Evolutionary conservation across 2,329 filamentous ascomycete species (phyloP).

Genomic region (Penicillium psychrosexuale): DNA sequence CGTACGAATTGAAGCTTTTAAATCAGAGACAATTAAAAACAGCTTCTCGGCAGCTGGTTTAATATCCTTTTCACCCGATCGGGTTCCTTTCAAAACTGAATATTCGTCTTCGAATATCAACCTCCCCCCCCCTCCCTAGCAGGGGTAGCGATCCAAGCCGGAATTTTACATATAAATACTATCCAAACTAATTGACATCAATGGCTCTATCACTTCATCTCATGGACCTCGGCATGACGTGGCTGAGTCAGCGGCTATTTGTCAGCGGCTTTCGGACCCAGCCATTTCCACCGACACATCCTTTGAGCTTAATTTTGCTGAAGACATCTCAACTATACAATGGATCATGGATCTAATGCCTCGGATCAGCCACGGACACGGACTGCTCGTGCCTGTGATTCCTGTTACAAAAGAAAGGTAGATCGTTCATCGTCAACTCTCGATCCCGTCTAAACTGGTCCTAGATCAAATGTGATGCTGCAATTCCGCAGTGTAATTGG

Average conservation of each 20-base stretch:
- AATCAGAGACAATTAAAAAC: too few relatives aligned
- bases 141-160: too few relatives aligned
- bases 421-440: background rate
- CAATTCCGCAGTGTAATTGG: conserved; percentile 49
- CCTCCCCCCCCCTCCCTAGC: too few relatives aligned
- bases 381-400: conserved; percentile 46
- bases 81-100: too few relatives aligned
- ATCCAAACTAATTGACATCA: background rate
- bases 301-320: background rate
- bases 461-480: conserved; percentile 53
- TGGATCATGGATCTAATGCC: conserved; percentile 19
- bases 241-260: background rate
- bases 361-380: conserved; percentile 25
- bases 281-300: too few relatives aligned
- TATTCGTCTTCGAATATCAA: too few relatives aligned
- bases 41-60: too few relatives aligned
- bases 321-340: background rate
- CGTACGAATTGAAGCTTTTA: too few relatives aligned
- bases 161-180: too few relatives aligned
- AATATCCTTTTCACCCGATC: too few relatives aligned
- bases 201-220: background rate
- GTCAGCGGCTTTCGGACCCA: conserved; percentile 1
- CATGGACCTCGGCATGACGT: background rate
- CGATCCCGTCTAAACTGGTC: background rate
- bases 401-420: conserved; percentile 52